phyloP scores from a whole-genome alignment of 352 stramenopile species.

The Pythium scleroteichum region DNA sequence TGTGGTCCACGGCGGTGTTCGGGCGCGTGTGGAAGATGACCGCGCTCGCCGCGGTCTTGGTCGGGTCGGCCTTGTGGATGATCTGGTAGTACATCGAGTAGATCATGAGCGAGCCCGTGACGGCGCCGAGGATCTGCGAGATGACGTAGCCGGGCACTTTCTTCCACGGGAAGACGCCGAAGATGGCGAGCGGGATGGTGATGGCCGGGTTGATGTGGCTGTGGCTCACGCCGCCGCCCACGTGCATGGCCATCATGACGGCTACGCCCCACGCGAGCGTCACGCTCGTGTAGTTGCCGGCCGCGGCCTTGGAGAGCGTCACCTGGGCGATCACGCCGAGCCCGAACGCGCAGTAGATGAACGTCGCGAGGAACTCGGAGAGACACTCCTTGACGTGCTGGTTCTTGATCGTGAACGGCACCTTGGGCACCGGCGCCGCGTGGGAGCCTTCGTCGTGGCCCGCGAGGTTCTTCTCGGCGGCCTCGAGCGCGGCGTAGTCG shows the following conservation, averaged over 20 bases:
- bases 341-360: slow-evolving; percentile 33
- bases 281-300: slow-evolving; percentile 29
- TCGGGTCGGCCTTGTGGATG: slow-evolving; percentile 29
- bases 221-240: slow-evolving; percentile 34
- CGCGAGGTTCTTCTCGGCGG: slow-evolving; percentile 26
- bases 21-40: slow-evolving; percentile 42
- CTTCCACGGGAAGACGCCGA: slow-evolving; percentile 28
- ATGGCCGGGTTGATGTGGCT: slow-evolving; percentile 49
- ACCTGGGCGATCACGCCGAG: slow-evolving; percentile 36
- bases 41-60: slow-evolving; percentile 13
- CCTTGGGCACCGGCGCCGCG: slow-evolving; percentile 8
- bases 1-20: slow-evolving; percentile 24
- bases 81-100: slow-evolving; percentile 37
- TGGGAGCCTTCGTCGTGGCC: background rate
- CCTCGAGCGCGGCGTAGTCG: slow-evolving; percentile 25
- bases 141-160: slow-evolving; percentile 33
- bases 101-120: slow-evolving; percentile 32
- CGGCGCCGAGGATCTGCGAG: slow-evolving; percentile 31
- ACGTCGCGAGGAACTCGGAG: slow-evolving; percentile 41
- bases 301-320: slow-evolving; percentile 18
- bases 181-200: slow-evolving; percentile 32
- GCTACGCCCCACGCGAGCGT: slow-evolving; percentile 44
- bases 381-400: slow-evolving; percentile 38
- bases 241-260: slow-evolving; percentile 43
- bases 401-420: slow-evolving; percentile 30